Base-by-base conservation (phyloP, 257 asterid species). In the Penstemon eatonii region DNA sequence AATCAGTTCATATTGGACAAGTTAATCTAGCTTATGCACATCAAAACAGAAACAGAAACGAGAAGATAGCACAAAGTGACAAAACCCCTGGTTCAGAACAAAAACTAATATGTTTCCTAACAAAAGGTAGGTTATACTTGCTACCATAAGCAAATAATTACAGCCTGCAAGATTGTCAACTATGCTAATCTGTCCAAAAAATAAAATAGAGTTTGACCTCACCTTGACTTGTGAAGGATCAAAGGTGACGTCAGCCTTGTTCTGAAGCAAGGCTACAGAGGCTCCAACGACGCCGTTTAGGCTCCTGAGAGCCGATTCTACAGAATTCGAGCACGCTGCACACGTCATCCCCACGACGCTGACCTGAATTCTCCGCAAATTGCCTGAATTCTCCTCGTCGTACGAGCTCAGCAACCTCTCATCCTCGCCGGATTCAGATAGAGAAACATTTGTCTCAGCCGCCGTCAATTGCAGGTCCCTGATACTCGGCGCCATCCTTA, bases 321-420 rank as follows among this genome's bases (percentile, higher is more conserved):
- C 97, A 53, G 99, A 94, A 77, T 78, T 89, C 4, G 96, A 89
- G 82, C 99, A 94, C 33, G 99, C 97, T 2, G 99, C 95, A 76
- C 99, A 94, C 4, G 97, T 94, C 99, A 94, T 94, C 80, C 99
- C 99, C 51, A 82, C 83, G 7, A 94, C 96, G 72, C 85, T 75
- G 65, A 87, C 96, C 80, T 89, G 90, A 75, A 94, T 83, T 71
- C 86, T 83, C 72, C 79, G 83, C 75, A 87, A 76, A 83, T 77
- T 76, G 38, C 53, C 81, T 0, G 73, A 68, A 52, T 71, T 77
- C 55, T 71, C 88, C 13, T 76, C 88, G 37, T 91, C 93, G 19
- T 83, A 77, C 5, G 81, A 78, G 60, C 89, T 82, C 55, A 94
- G 80, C 58, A 94, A 66, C 71, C 96, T 66, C 73, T 78, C 92